Base-by-base conservation (phyloP, 2,329 filamentous ascomycete genomes). In the Cadophora malorum region DNA sequence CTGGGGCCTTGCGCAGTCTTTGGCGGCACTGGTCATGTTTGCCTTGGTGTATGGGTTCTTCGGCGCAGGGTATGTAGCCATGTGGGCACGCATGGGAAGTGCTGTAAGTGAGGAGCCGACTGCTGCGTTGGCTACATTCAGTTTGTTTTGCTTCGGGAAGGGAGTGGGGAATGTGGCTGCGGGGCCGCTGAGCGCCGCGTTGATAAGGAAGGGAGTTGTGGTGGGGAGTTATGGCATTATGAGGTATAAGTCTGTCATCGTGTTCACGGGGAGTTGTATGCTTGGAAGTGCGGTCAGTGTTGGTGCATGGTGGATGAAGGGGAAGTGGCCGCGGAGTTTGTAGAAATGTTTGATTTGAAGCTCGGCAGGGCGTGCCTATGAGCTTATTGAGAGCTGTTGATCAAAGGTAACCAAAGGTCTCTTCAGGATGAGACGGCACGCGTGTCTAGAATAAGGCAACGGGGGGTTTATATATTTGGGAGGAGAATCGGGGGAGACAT, bases 31-130 rank as follows among this genome's bases (percentile, higher is more conserved):
- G 2, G 76, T 83, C 0, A 69, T 82, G 0, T 88, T 88, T 72
- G 80, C 82, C 0, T 72, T 86, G 2, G 77, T 81, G 0, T 88
- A 84, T 73, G 86, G 85, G 6, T 86, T 87, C 78, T 88, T 87
- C 67, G 83, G 82, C 0, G 80, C 82, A 25, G 84, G 83, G 0
- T 87, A 84, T 70, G 83, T 79, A 47, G 80, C 83, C 1, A 85
- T 83, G 0, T 85, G 84, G 81, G 79, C 75, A 6, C 75, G 78
- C 14, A 79, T 80, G 76, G 74, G 75, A 9, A 74, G 69, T 0
- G 74, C 73, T 0, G 74, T 79, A 8, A 75, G 69, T 41, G 70
- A 75, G 23, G 77, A 78, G n/a, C 73, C 73, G 1, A 72, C 74
- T 10, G 69, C 74, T 2, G 71, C 73, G 4, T 65, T 76, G 23